Evolutionary conservation across 495 filamentous ascomycete genomes (phyloP), one percentile per base, ranked within the genome.

Genomic region (Neurospora africana): DNA sequence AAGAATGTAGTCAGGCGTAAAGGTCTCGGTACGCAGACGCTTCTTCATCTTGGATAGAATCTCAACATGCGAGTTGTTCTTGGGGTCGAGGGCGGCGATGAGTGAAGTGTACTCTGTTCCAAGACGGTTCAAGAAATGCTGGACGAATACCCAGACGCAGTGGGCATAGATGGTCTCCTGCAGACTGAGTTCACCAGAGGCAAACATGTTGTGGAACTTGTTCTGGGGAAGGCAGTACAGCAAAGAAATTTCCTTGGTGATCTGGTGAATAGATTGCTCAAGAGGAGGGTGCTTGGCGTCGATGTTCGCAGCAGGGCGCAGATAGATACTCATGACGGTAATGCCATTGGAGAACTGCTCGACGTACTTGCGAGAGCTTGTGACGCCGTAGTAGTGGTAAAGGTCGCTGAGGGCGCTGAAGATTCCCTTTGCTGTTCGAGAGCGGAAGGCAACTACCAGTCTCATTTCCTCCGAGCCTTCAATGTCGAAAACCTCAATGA

Each of bases 341-440:
- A 97, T 95, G 69, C 95, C 95, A 80, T 98, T 99, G 76, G 95
- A 97, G 84, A 99, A 99, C 82, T 98, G 95, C 83, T 99, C 94
- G 71, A 98, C 91, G 77, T 99, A 99, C 84, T 99, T 99, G 69
- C 95, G 89, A 2, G 95, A 93, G 79, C 93, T 97, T 2, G 95
- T 98, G 68, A 97, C 88, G 33, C 96, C 96, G 78, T 99, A 98
- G 86, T 97, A 98, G 83, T 99, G 95, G 82, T 99, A 99, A 30
- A 99, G 85, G 80, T 98, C 96, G 72, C 93, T 97, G 71, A 99
- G 82, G 30, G 95, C 94, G 74, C 94, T 97, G 85, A 99, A 99
- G 75, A 99, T 83, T 44, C 95, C 96, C 81, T 94, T 87, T 30
- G 95, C 96, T 10, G 95, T 97, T 68, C 94, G 89, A 74, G 94